Evolutionary conservation across 352 stramenopile genomes (phyloP).

Genomic region (Pythium graminicola): DNA sequence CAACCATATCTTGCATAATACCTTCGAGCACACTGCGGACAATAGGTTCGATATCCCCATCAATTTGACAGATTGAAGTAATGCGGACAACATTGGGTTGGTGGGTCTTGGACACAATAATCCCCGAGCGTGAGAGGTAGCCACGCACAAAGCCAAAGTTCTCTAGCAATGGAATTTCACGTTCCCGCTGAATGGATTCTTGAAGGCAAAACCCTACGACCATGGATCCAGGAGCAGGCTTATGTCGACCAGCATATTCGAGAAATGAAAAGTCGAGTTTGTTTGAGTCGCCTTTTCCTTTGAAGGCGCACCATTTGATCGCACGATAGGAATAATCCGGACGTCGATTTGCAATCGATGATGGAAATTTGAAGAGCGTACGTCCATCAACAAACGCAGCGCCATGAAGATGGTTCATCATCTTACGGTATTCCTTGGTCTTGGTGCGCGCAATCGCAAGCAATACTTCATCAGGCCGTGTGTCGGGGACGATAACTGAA

Average conservation of each 20-base stretch:
- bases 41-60: constrained; percentile 44
- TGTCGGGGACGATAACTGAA: constrained; percentile 46
- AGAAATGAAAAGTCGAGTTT: constrained; percentile 68
- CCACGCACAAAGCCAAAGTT: constrained; percentile 52
- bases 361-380: constrained; percentile 59
- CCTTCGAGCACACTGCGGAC: constrained; percentile 42
- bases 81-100: constrained; percentile 51
- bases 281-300: constrained; percentile 33
- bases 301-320: constrained; percentile 71
- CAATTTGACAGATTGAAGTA: constrained; percentile 67
- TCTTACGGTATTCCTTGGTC: constrained; percentile 58
- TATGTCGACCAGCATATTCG: constrained; percentile 65
- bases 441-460: constrained; percentile 44
- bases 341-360: constrained; percentile 33
- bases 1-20: constrained; percentile 58
- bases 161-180: constrained; percentile 54
- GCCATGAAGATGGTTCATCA: constrained; percentile 50
- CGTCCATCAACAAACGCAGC: constrained; percentile 52
- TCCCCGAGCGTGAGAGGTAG: constrained; percentile 48
- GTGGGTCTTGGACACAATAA: constrained; percentile 63
- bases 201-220: constrained; percentile 72
- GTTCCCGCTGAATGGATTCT: constrained; percentile 53
- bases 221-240: constrained; percentile 36
- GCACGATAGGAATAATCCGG: constrained; percentile 54
- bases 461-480: constrained; percentile 48